These are phyloP conservation scores for Candida anglica DNA, from an alignment of 805 yeast genomes.

Conservation along the genomic window DNA sequence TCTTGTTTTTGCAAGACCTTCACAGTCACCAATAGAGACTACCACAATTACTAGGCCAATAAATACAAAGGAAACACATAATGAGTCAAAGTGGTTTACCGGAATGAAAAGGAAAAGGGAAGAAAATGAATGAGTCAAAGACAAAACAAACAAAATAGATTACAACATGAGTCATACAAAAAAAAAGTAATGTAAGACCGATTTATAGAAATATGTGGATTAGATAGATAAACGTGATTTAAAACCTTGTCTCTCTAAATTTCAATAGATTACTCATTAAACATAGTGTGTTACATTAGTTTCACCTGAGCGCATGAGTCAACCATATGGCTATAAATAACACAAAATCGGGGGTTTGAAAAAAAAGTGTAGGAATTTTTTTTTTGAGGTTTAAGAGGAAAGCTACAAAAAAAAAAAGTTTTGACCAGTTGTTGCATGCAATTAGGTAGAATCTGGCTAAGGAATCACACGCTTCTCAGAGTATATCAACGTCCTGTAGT, in stretches of 20 bases:
- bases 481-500: background rate
- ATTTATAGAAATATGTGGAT: no score
- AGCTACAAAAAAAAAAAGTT: conserved; percentile 1
- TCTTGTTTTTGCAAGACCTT: conserved; percentile 10
- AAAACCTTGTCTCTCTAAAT: no score
- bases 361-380: background rate
- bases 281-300: no score
- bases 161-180: no score
- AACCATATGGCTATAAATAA: background rate
- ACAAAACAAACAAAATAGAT: background rate
- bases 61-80: background rate
- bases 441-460: conserved; percentile 1
- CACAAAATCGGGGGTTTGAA: background rate
- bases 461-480: background rate
- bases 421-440: background rate
- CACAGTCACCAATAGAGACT: background rate
- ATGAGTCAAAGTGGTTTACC: conserved; percentile 15
- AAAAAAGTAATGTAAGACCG: no score
- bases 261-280: no score
- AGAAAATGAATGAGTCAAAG: background rate
- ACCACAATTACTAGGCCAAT: no score
- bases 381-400: background rate
- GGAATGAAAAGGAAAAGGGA: conserved; percentile 13
- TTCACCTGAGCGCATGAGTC: no score
- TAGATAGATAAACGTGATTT: no score